Percentiles rank a stretch among this genome's conserved stretches.
Evolutionary conservation across 768 basidiomycete genomes (phyloP).

Genomic region (Collybia mongolica): DNA sequence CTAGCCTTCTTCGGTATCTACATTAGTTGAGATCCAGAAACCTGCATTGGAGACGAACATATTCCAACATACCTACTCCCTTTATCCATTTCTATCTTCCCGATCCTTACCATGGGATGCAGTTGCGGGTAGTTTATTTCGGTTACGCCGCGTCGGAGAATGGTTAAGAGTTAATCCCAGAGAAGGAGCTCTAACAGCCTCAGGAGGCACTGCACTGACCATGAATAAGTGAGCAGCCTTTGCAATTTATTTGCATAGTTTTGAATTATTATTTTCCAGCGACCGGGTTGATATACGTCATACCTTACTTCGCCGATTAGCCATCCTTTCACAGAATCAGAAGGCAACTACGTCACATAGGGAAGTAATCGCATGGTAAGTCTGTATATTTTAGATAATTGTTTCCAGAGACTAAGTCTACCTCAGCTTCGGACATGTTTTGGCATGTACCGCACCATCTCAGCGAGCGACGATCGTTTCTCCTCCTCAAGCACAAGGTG

Average conservation of each 20-base stretch:
- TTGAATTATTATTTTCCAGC: background rate
- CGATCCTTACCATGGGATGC: conserved; percentile 49
- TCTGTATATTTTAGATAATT: conserved; percentile 1
- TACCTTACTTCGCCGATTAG: background rate
- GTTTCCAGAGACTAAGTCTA: conserved; percentile 7
- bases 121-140: conserved; percentile 44
- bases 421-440: conserved; percentile 57
- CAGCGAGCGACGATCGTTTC: conserved; percentile 40
- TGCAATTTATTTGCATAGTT: conserved; percentile 1
- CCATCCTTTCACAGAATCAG: background rate
- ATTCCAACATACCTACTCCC: conserved; percentile 45
- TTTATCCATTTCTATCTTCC: conserved; percentile 64
- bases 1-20: no score
- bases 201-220: conserved; percentile 29
- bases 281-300: conserved; percentile 8
- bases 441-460: conserved; percentile 39
- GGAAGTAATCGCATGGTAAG: conserved; percentile 41
- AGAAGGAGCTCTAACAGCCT: conserved; percentile 35
- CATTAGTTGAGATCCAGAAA: no score
- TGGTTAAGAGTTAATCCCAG: conserved; percentile 43
- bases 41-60: conserved; percentile 18
- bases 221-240: conserved; percentile 31
- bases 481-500: conserved; percentile 41
- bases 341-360: conserved; percentile 10
- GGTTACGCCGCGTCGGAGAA: conserved; percentile 61